Base-by-base conservation (phyloP, 2,329 filamentous ascomycete genomes). In the Tolypocladium capitatum region DNA sequence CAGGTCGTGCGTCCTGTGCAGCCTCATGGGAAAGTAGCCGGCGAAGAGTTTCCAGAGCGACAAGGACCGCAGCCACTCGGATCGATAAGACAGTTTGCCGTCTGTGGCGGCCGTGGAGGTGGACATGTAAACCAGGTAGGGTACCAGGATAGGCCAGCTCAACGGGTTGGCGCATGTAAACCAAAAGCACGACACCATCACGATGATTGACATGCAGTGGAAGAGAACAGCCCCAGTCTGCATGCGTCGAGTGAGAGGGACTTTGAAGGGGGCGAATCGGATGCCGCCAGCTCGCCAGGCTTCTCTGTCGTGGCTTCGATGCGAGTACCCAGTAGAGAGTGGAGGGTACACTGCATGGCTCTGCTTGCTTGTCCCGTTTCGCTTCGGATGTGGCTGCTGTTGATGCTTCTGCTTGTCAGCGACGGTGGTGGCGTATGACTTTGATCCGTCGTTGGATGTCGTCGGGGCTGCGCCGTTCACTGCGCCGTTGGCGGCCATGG, bases 161-260 rank as follows among this genome's bases (percentile, higher is more conserved):
- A 97, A 70, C 1, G 92, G 92, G 48, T 94, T 90, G 48, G 87
- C 84, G 66, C 89, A 94, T 32, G 90, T 79, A 60, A 94, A 84
- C 71, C 94, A 95, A 72, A 97, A 97, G 49, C 83, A 64, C 5
- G 86, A 84, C 5, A 94, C 74, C 56, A 79, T 75, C 24, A 79
- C 67, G n/a, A 79, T 76, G 51, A 90, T 84, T 48, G 76, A 80
- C 55, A 86, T 73, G 51, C 80, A 86, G 64, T 90, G 85, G 56
- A 80, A 75, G 9, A 90, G 70, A 13, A 90, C 84, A 4, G 91
- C 78, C 34, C 89, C 76, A 4, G 90, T 92, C 65, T 91, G 85
- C 43, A 87, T 65, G 27, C 86, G 78, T 40, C 86, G 77, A 56
- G 76, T 75, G 44, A 87, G 69, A 2, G 86, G 84, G 21, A 90